Evolutionary conservation across 805 yeast species (phyloP).

Genomic region (Yamadazyma laniorum): DNA sequence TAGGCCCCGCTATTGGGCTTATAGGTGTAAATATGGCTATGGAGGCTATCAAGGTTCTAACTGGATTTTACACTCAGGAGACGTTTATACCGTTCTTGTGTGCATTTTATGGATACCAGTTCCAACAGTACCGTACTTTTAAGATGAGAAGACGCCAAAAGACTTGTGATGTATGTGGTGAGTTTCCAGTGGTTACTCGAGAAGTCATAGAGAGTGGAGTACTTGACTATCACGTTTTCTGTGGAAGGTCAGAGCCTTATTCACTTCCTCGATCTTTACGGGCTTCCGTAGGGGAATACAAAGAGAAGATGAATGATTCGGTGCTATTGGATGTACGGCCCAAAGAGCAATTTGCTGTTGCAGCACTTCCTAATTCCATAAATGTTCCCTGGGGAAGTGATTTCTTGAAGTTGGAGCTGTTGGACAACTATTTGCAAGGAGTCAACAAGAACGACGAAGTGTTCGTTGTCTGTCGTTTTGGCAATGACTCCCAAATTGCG

Average conservation of each 20-base stretch:
- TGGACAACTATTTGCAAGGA: conserved; percentile 14
- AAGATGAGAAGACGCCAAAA: conserved; percentile 70
- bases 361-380: conserved; percentile 54
- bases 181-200: conserved; percentile 47
- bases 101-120: conserved; percentile 65
- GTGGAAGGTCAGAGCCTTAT: conserved; percentile 58
- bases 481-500: conserved; percentile 88
- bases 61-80: conserved; percentile 48
- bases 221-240: conserved; percentile 68
- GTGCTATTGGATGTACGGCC: conserved; percentile 79
- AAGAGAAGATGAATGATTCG: conserved; percentile 7
- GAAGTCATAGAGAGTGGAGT: conserved; percentile 44
- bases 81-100: conserved; percentile 68
- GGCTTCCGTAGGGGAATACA: conserved; percentile 42
- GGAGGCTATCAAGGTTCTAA: conserved; percentile 75
- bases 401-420: conserved; percentile 25
- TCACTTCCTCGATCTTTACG: conserved; percentile 47
- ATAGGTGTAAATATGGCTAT: conserved; percentile 88
- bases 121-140: conserved; percentile 66
- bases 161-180: conserved; percentile 66
- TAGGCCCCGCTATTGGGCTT: conserved; percentile 95
- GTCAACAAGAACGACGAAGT: conserved; percentile 25
- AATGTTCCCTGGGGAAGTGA: conserved; percentile 60
- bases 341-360: conserved; percentile 67
- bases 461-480: conserved; percentile 76